Percentiles rank a stretch among this genome's conserved stretches.
Evolutionary conservation across 2,329 filamentous ascomycete species (phyloP).

Genomic region (Aspergillus sp.): DNA sequence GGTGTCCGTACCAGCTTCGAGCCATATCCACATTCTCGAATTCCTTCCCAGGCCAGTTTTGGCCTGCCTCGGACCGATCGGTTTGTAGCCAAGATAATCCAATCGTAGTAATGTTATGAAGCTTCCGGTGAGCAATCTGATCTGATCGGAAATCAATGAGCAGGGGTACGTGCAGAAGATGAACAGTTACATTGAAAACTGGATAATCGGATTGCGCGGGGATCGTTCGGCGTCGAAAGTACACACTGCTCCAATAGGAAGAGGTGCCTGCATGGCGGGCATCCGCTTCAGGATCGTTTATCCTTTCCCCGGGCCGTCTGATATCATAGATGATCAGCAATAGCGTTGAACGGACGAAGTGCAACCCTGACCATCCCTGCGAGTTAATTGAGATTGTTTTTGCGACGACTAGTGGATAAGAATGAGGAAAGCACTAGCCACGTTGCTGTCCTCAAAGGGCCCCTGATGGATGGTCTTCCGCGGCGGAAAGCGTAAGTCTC

Average conservation of each 20-base stretch:
- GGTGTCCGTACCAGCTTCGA: background rate
- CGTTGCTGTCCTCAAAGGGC: background rate
- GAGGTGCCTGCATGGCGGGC: background rate
- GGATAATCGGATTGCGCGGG: background rate
- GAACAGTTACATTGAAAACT: background rate
- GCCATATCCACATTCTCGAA: too few species aligned
- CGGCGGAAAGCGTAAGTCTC: background rate
- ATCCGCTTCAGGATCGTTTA: background rate
- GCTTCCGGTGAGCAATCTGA: background rate
- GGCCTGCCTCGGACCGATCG: too few species aligned
- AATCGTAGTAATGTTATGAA: background rate
- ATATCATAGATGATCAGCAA: slow-evolving; percentile 16
- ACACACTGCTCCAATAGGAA: background rate
- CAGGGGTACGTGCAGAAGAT: background rate
- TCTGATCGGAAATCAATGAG: background rate
- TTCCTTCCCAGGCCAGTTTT: background rate
- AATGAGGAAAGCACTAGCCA: slow-evolving; percentile 3
- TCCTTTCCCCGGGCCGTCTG: slow-evolving; percentile 4
- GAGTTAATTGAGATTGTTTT: slow-evolving; percentile 5
- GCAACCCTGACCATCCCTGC: slow-evolving; percentile 19
- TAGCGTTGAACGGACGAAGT: background rate
- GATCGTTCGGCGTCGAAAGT: background rate
- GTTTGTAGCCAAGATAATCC: background rate
- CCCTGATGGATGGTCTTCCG: background rate
- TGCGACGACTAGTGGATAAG: background rate